phyloP scores from a whole-genome alignment of 345 rosid genomes.

The Euphorbia pulcherrima region DNA sequence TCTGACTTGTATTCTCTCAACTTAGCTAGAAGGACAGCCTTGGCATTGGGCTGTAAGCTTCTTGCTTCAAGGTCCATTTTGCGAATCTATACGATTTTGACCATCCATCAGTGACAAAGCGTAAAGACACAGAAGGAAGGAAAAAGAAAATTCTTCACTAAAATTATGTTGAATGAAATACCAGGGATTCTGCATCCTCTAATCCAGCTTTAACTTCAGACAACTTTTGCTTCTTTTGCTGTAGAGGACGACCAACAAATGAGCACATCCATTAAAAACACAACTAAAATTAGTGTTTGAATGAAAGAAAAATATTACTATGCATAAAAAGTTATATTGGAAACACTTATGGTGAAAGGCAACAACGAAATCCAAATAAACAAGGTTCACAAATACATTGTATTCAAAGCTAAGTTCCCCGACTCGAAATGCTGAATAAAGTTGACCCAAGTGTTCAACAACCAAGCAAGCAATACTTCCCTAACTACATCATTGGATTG shows the following conservation, averaged over 20 bases:
- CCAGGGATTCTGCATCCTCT: slow-evolving; percentile 33
- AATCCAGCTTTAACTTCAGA: slow-evolving; percentile 23
- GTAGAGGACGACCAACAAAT: slow-evolving; percentile 10
- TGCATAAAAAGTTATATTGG: not conserved
- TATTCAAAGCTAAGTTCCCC: not conserved
- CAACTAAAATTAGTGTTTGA: not conserved
- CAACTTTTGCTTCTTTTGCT: slow-evolving; percentile 33
- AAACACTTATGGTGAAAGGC: not conserved
- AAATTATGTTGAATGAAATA: not conserved
- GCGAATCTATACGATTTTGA: slow-evolving; percentile 21
- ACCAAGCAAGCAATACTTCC: not conserved
- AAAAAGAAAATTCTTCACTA: not conserved
- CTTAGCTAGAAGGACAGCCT: slow-evolving; percentile 34
- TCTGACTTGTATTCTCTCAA: slow-evolving; percentile 33
- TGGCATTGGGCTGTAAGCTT: slow-evolving; percentile 32
- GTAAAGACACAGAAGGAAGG: not conserved
- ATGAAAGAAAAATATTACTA: not conserved
- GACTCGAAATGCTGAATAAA: not conserved
- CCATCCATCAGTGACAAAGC: not conserved
- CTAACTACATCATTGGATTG: not conserved
- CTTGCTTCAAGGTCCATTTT: slow-evolving; percentile 36
- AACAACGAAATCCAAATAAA: not conserved
- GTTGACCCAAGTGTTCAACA: not conserved
- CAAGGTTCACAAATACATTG: not conserved
- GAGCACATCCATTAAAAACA: not conserved